Base-by-base conservation (phyloP, 2,329 filamentous ascomycete genomes). In the Orbilia oligospora region DNA sequence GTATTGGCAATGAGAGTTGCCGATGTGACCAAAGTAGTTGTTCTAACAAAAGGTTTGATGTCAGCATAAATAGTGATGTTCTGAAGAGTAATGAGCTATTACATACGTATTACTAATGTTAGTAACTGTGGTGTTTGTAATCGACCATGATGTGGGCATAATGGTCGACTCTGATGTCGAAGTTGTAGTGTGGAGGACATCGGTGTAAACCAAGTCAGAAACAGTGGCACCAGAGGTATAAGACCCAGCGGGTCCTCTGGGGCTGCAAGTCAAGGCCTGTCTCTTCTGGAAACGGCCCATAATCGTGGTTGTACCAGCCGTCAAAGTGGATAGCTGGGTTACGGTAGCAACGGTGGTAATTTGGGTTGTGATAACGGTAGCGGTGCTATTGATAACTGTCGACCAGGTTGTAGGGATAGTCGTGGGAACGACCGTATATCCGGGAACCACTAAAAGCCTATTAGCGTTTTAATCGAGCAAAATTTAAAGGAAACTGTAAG, bases 241-340 rank as follows among this genome's bases (percentile, higher is more conserved):
- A 20, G 12, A 51, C 12, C 72, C 66, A 18, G 38, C 58, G 27
- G 66, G 66, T 5, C 72, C 72, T 10, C 49, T 68, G 18, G 56
- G 41, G 3, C 14, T 18, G 44, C 71, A 76, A 22, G 36, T 30
- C 27, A 30, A 63, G 5, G 18, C 27, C n/a, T 76, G 46, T 53
- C 58, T 55, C 38, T 63, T 24, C 41, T 38, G 18, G 9, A 69
- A 22, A 44, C 22, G 36, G 6, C 22, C 44, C 1, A 2, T 20
- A 16, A 65, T 16, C 33, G 30, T 33, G 36, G n/a, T 48, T 38
- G 48, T 56, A 30, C 51, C 53, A 5, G 44, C 22, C 0, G 61
- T 67, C 1, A 38, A 18, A 0, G 61, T 72, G 2, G 61, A 8
- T 10, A 48, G 12, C 14, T 41, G 20, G 16, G 61, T 72, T 9